Percentiles rank a stretch among this genome's conserved stretches.
These are phyloP conservation scores for Rhizopus delemar DNA, from an alignment of 371 early-diverging fungal genomes.

Conservation along the genomic window DNA sequence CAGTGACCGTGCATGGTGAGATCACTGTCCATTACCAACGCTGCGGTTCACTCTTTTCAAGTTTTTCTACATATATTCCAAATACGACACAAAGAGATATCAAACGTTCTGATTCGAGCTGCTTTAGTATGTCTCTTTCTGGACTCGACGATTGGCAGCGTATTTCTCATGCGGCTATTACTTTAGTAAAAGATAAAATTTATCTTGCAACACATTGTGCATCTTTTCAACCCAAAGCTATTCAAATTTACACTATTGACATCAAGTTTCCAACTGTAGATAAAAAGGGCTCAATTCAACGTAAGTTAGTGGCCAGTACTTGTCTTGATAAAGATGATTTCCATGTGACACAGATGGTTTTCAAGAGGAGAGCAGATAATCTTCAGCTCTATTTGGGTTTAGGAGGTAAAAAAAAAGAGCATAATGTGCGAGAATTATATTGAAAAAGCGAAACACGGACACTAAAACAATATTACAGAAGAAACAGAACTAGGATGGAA, in stretches of 20 bases:
- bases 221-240: constrained; percentile 28
- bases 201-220: constrained; percentile 42
- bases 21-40: constrained; percentile 50
- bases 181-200: constrained; percentile 30
- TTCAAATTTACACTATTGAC: constrained; percentile 32
- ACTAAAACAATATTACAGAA: not conserved
- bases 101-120: constrained; percentile 35
- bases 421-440: not conserved
- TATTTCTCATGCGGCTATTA: constrained; percentile 48
- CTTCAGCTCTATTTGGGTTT: constrained; percentile 19
- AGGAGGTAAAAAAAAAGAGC: constrained; percentile 14
- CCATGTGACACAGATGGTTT: constrained; percentile 16
- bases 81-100: constrained; percentile 29
- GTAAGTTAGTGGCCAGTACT: constrained; percentile 9
- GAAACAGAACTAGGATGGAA: constrained; percentile 9
- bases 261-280: constrained; percentile 34
- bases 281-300: constrained; percentile 17
- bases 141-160: constrained; percentile 41
- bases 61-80: constrained; percentile 38
- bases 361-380: constrained; percentile 1
- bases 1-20: constrained; percentile 46
- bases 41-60: constrained; percentile 39
- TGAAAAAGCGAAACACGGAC: not conserved
- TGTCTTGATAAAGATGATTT: constrained; percentile 5
- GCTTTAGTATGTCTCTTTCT: constrained; percentile 40